These are phyloP conservation scores for Coemansia sp. DNA, from an alignment of 192 early-diverging fungal species.

Conservation along the genomic window DNA sequence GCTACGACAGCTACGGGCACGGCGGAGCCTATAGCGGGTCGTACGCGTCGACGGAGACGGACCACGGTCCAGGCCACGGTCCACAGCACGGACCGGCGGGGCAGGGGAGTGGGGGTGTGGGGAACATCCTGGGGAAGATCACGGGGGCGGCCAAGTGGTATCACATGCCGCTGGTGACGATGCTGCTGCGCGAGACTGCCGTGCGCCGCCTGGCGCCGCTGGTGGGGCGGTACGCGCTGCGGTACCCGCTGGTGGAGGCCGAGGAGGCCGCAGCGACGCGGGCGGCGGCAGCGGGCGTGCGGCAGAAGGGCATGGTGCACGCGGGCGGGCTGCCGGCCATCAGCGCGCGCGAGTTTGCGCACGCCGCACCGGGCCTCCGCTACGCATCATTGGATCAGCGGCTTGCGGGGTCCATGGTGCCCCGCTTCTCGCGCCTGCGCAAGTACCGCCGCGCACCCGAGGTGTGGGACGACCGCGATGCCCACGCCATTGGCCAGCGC, in stretches of 20 bases:
- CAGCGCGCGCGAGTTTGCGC: slow-evolving; percentile 31
- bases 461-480: slow-evolving; percentile 53
- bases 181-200: slow-evolving; percentile 24
- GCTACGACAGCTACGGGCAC: slow-evolving; percentile 19
- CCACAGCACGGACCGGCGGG: neutral
- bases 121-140: slow-evolving; percentile 12
- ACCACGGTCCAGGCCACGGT: neutral
- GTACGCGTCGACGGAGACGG: slow-evolving; percentile 13
- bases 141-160: slow-evolving; percentile 23
- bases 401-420: slow-evolving; percentile 40
- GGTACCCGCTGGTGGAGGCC: slow-evolving; percentile 45
- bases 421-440: slow-evolving; percentile 38
- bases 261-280: slow-evolving; percentile 24
- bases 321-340: slow-evolving; percentile 34
- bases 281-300: slow-evolving; percentile 1
- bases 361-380: slow-evolving; percentile 27
- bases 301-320: slow-evolving; percentile 14
- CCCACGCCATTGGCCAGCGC: slow-evolving; percentile 34
- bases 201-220: slow-evolving; percentile 19
- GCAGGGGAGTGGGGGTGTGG: neutral
- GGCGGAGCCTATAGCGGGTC: neutral
- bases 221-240: slow-evolving; percentile 40
- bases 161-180: slow-evolving; percentile 22
- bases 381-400: slow-evolving; percentile 29
- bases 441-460: slow-evolving; percentile 48